Base-by-base conservation (phyloP, 2,329 filamentous ascomycete genomes). In the Ophiocordyceps camponoti-saundersi region DNA sequence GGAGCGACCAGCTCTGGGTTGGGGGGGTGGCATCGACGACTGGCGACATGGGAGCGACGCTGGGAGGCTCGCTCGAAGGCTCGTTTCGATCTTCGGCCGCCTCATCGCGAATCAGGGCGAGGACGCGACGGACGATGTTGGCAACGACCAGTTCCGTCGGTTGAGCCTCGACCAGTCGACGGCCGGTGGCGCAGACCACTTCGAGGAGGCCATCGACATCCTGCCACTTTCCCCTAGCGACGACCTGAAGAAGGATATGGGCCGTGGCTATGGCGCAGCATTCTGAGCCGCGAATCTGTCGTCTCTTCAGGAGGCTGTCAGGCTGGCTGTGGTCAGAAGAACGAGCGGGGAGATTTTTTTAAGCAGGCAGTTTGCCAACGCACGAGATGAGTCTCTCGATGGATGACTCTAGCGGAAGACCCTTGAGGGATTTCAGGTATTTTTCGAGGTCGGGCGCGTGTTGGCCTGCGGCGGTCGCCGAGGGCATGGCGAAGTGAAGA, bases 241-340 rank as follows among this genome's bases (percentile, higher is more conserved):
- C 85, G 21, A 95, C 85, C 50, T 86, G 83, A 46, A 88, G 77
- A 42, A 98, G 79, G 26, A 96, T 79, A 56, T 93, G 84, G 21
- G 89, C 85, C 3, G 90, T 96, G 50, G 89, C 89, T 49, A 92
- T 79, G 48, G 92, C 92, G 65, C 89, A 95, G 62, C 85, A 79
- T 62, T 92, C 80, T 44, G 89, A 86, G 53, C 86, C 86, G 51
- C 77, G 79, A 58, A 98, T 94, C 61, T 96, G 90, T 56, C 89
- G 75, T 61, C 89, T 75, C 65, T 95, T 95, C 53, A 98, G 75
- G 20, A 95, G 79, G 46, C 86, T 92, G 55, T 15, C n/a, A 26
- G 20, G 22, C 13, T 21, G 21, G 5, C 11, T n/a, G 12, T 26
- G 15, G 23, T 18, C 21, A 44, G 23, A 23, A 23, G 21, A 26